phyloP scores from a whole-genome alignment of 2,329 filamentous ascomycete genomes.

The Colletotrichum somersetense region DNA sequence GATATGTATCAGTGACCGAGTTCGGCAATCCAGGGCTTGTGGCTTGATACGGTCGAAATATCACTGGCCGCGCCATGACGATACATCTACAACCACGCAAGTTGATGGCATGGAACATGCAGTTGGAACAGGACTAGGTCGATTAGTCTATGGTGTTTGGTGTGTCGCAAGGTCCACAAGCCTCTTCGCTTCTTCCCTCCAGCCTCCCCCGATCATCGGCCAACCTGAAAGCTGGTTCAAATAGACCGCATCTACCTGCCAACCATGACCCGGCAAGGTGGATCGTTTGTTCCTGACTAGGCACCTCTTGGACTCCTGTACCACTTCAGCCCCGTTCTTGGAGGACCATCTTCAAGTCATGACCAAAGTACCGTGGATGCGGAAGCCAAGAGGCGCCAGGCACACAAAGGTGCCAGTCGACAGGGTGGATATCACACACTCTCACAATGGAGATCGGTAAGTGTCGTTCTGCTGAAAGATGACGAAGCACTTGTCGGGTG shows the following conservation, averaged over 20 bases:
- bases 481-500: neutral
- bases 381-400: slow-evolving; percentile 3
- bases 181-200: slow-evolving; percentile 5
- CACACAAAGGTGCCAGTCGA: slow-evolving; percentile 17
- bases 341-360: neutral
- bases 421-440: slow-evolving; percentile 1
- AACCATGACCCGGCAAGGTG: neutral
- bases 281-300: neutral
- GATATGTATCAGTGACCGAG: slow-evolving; percentile 16
- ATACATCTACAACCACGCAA: neutral
- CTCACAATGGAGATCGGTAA: neutral
- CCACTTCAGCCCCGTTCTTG: slow-evolving; percentile 3
- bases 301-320: slow-evolving; percentile 8
- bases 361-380: slow-evolving; percentile 4
- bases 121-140: slow-evolving; percentile 1
- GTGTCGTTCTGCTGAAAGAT: slow-evolving; percentile 3
- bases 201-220: slow-evolving; percentile 11
- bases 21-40: neutral
- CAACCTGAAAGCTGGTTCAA: neutral
- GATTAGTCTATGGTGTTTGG: slow-evolving; percentile 22
- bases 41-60: neutral
- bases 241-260: neutral
- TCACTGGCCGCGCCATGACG: neutral
- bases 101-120: slow-evolving; percentile 28
- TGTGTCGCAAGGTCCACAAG: slow-evolving; percentile 9